Base-by-base conservation (phyloP, 2,329 filamentous ascomycete species). In the Fusarium papillatum region DNA sequence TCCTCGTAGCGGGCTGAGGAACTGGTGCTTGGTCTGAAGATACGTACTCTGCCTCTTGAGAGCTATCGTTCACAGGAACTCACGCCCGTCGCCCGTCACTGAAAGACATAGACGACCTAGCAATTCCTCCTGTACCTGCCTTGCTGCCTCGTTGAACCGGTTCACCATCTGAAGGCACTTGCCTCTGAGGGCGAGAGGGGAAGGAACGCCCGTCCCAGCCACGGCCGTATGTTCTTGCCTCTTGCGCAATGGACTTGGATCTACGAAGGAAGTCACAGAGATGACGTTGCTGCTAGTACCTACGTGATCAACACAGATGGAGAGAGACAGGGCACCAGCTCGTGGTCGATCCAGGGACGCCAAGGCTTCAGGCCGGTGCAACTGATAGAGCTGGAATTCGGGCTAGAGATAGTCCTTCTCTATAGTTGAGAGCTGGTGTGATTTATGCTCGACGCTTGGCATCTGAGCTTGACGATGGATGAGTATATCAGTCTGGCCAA, bases 381-480 rank as follows among this genome's bases (percentile, higher is more conserved):
- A 48, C 43, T 48, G 50, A 66, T 46, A 36, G 50, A 55, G 34
- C 48, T 73, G 73, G 73, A 75, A 76, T 73, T 75, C 50, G 53
- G 43, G 48, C 48, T 34, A 46, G 19, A 64, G 39, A 69, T 65
- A 34, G 50, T 34, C 16, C 55, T 34, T 36, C 41, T 41, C 31
- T 16, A 26, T 43, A 43, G 46, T 22, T 13, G 29, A 63, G 36
- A 22, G 29, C 36, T 38, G 22, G 22, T 17, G 60, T 64, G 66
- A 16, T 68, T 62, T 57, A 64, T 64, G 50, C 66, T 68, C 60
- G 38, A 48, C 29, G 63, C 34, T 26, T 39, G 34, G 19, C 34
- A 29, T 41, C 24, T 43, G 34, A 41, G 64, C 36, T 31, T 14
- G 43, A 63, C 61, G 26, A 50, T 26, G 14, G n/a, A 10, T 24